Evolutionary conservation across 2,329 filamentous ascomycete species (phyloP).

Genomic region (Aschersonia sp.): DNA sequence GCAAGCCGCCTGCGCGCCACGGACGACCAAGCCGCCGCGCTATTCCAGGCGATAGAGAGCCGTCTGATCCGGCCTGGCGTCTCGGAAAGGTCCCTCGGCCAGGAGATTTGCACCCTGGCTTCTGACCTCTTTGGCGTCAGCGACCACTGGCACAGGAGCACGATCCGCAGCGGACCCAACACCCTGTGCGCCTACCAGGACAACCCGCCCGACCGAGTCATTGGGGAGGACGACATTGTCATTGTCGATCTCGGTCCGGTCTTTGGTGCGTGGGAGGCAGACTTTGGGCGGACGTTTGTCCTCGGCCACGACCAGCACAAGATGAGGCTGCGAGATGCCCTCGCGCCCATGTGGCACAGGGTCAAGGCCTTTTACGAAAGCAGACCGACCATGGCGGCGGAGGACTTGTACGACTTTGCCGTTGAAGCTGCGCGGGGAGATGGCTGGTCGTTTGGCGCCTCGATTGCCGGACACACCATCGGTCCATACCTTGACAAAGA

Average conservation of each 20-base stretch:
- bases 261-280: slow-evolving; percentile 37
- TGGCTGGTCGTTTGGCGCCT: slow-evolving; percentile 29
- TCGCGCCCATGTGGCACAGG: slow-evolving; percentile 30
- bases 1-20: too few relatives aligned
- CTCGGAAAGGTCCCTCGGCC: slow-evolving; percentile 29
- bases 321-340: slow-evolving; percentile 25
- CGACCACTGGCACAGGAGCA: slow-evolving; percentile 38
- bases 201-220: slow-evolving; percentile 32
- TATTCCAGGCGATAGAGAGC: slow-evolving; percentile 9
- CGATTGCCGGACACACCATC: slow-evolving; percentile 32
- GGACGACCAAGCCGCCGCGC: too few relatives aligned
- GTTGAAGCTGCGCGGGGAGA: slow-evolving; percentile 18
- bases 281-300: slow-evolving; percentile 37
- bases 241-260: slow-evolving; percentile 37
- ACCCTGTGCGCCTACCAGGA: slow-evolving; percentile 31
- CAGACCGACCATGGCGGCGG: slow-evolving; percentile 30
- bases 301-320: slow-evolving; percentile 31
- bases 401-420: slow-evolving; percentile 29
- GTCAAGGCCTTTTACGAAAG: slow-evolving; percentile 24
- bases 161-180: slow-evolving; percentile 33
- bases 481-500: slow-evolving; percentile 36
- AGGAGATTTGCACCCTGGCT: slow-evolving; percentile 26
- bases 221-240: slow-evolving; percentile 33
- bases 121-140: slow-evolving; percentile 19
- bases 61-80: slow-evolving; percentile 30